Conservation (phyloP, 225 moss, liverwort and hornwort genomes). For the Pseudoscleropodium purum region DNA sequence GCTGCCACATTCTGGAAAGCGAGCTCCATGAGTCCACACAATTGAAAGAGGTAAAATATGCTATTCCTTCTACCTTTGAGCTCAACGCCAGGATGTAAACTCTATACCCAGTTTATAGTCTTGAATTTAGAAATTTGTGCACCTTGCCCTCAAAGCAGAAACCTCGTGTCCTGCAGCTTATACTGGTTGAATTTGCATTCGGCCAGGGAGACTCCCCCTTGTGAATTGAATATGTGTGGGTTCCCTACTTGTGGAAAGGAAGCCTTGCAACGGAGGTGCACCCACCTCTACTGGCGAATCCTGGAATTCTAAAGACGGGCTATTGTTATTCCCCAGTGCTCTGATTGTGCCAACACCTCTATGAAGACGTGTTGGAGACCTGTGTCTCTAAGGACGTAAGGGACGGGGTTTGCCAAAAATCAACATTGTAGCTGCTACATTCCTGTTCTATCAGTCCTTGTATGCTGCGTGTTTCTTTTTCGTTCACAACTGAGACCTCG, state of each 20-base stretch:
- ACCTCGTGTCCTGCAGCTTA: not conserved
- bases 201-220: not conserved
- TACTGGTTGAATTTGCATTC: not conserved
- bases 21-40: slow-evolving; percentile 31
- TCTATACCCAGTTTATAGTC: not conserved
- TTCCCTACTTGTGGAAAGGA: not conserved
- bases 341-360: slow-evolving; percentile 4
- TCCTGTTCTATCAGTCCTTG: not conserved
- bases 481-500: not conserved
- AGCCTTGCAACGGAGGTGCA: slow-evolving; percentile 4
- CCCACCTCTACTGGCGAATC: not conserved
- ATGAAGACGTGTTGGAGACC: not conserved
- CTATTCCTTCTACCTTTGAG: not conserved
- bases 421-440: not conserved
- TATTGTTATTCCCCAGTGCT: not conserved
- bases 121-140: not conserved
- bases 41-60: slow-evolving; percentile 9
- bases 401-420: not conserved
- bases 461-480: not conserved
- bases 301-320: not conserved
- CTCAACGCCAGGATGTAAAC: not conserved
- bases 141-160: not conserved
- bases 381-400: not conserved
- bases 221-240: not conserved
- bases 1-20: slow-evolving; percentile 37